phyloP scores from a whole-genome alignment of 257 asterid genomes.

The Capsicum rhomboideum region DNA sequence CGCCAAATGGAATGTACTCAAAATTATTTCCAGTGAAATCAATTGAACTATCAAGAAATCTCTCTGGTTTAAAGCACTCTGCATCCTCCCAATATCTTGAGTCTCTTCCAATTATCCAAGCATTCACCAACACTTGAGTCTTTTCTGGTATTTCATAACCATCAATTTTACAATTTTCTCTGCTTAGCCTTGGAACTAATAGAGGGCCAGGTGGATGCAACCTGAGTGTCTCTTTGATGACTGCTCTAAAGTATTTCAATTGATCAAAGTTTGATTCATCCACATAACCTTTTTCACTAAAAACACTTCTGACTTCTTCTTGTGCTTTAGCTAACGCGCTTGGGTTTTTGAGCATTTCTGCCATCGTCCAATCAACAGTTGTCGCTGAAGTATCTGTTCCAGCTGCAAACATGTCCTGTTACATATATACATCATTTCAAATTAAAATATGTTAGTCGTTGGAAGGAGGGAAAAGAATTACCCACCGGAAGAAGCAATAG shows the following conservation, averaged over 20 bases:
- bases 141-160: neutral
- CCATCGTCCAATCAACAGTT: neutral
- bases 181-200: neutral
- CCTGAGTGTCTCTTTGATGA: neutral
- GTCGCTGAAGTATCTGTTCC: neutral
- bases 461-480: too few species aligned
- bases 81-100: neutral
- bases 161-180: neutral
- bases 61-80: neutral
- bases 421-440: neutral
- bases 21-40: neutral
- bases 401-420: neutral
- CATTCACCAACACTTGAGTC: neutral
- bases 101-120: neutral
- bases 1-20: slow-evolving; percentile 7
- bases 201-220: neutral
- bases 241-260: neutral
- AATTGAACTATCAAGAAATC: neutral
- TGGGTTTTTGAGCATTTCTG: slow-evolving; percentile 5
- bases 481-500: too few species aligned
- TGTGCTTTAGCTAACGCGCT: neutral
- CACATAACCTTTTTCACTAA: neutral
- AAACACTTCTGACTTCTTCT: neutral
- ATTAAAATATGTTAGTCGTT: too few species aligned
- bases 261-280: neutral